Conservation (phyloP, 1,284 basidiomycete genomes). For the Psilocybe mexicana region DNA sequence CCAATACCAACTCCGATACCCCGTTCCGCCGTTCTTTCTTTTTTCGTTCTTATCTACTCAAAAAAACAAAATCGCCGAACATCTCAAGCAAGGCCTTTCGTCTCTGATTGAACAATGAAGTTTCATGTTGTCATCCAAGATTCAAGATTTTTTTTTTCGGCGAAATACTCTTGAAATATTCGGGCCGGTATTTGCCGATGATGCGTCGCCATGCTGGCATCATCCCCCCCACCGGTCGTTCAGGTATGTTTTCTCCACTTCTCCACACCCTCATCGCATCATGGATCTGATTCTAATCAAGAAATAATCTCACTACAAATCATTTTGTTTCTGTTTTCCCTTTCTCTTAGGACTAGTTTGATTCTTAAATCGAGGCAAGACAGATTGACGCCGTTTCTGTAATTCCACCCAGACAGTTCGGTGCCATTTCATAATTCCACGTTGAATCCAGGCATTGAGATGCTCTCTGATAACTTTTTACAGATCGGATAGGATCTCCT, state of each 20-base stretch:
- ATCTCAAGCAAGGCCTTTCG: not conserved
- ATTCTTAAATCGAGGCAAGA: not conserved
- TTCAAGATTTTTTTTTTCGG: not conserved
- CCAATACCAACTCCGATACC: conserved; percentile 8
- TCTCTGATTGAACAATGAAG: not conserved
- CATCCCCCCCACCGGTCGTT: not conserved
- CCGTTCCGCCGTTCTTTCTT: not conserved
- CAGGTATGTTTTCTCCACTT: not conserved
- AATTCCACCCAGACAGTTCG: not conserved
- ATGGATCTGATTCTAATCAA: too few relatives aligned
- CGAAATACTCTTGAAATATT: not conserved
- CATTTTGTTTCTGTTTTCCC: not conserved
- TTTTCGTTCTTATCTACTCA: not conserved
- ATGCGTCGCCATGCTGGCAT: not conserved
- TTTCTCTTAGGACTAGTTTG: not conserved
- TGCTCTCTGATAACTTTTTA: not conserved
- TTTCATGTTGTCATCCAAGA: not conserved
- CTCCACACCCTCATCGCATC: too few relatives aligned
- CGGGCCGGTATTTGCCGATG: not conserved
- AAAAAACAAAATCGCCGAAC: not conserved
- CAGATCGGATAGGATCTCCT: not conserved
- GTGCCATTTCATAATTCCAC: not conserved
- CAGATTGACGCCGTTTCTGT: not conserved
- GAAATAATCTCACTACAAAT: too few relatives aligned
- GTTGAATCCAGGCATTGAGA: not conserved